These are phyloP conservation scores for Trichosporon sp. DNA, from an alignment of 1,284 basidiomycete species.

Conservation along the genomic window DNA sequence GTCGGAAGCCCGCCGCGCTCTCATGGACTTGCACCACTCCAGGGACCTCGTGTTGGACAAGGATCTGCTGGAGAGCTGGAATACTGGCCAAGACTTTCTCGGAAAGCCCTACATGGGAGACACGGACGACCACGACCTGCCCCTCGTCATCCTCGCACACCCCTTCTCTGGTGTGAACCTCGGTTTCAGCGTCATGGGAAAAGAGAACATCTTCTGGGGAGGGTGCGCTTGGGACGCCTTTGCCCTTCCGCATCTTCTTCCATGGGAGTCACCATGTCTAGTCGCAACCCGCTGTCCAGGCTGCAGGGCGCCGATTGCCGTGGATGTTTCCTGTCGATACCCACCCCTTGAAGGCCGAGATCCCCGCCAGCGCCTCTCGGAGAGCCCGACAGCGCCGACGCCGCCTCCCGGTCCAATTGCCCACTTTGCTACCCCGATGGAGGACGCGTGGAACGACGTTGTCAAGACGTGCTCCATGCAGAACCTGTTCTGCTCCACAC, in stretches of 20 bases:
- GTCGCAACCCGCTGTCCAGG: conserved; percentile 24
- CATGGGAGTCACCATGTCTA: conserved; percentile 14
- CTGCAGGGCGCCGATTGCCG: conserved; percentile 8
- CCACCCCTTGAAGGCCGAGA: neutral
- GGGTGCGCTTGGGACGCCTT: conserved; percentile 25
- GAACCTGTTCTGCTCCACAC: conserved; percentile 19
- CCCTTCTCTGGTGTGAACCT: conserved; percentile 24
- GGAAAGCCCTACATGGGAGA: neutral
- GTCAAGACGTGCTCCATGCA: conserved; percentile 26
- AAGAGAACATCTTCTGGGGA: conserved; percentile 11
- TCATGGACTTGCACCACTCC: conserved; percentile 2
- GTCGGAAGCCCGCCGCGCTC: neutral
- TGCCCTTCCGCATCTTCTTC: conserved; percentile 15
- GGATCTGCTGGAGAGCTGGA: neutral
- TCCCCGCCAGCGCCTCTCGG: too few species aligned
- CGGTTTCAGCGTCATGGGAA: conserved; percentile 28
- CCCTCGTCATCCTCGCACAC: conserved; percentile 24
- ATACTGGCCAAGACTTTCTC: neutral
- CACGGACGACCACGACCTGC: neutral
- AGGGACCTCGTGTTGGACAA: conserved; percentile 19
- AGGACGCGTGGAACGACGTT: conserved; percentile 25
- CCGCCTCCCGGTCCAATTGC: neutral
- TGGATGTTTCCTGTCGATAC: neutral
- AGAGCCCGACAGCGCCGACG: neutral
- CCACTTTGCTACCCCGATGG: conserved; percentile 24